Evolutionary conservation across 2,329 filamentous ascomycete genomes (phyloP), one percentile per base, ranked within the genome.

Genomic region (Passalora sequoiae): DNA sequence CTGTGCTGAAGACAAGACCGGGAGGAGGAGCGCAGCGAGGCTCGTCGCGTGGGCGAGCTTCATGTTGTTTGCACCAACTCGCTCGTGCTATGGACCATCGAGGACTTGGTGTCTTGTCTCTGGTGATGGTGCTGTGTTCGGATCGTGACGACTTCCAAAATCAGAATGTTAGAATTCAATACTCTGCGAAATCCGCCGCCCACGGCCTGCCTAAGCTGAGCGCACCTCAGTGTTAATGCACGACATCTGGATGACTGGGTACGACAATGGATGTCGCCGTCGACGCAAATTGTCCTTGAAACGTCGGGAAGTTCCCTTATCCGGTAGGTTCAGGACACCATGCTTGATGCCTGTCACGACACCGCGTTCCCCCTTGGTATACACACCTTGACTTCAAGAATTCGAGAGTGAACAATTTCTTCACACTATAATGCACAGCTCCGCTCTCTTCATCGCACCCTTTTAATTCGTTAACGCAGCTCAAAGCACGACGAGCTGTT

Each of bases 1-100:
- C 19, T 50, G 47, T 13, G 47, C 47, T 21, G 12, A 13, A 3
- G 44, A 31, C 16, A 44, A 19, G 3, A 43, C 25, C 9, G 47
- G 47, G 8, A 46, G 21, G n/a, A 44, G 15, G 10, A 37, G 37
- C 8, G 40, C 37, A n/a, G n/a, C n/a, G n/a, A n/a, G n/a, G n/a
- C n/a, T n/a, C 10, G 24, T 27, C 6, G 12, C 6, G 12, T 27
- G 24, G 12, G 6, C 12, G 24, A 27, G 24, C 12, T 12, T 27
- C 24, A 27, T 27, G 6, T 6, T 27, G 12, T 6, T 12, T 12
- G 24, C 6, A 27, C 6, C 12, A 12, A 27, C 24, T 27, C 12
- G 24, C 6, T 27, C 12, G 24, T 27, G 24, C 24, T 6, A 12
- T 27, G 24, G 24, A 27, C 12, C 6, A 12, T 27, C 12, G 6